phyloP scores from a whole-genome alignment of 805 yeast species.

The Zygosaccharomyces siamensis region DNA sequence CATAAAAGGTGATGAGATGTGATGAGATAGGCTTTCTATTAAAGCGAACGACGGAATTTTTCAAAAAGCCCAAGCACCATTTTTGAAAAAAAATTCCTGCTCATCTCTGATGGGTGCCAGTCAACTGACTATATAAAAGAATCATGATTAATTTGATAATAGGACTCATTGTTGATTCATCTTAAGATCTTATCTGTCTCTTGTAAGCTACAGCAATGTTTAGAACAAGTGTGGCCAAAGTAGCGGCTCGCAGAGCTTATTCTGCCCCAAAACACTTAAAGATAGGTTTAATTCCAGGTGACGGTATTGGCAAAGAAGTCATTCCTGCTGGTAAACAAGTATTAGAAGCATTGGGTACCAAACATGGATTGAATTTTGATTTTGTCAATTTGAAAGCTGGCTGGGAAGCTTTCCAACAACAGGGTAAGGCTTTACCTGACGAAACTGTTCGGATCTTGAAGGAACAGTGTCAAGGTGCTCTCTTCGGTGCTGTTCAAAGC shows the following conservation, averaged over 20 bases:
- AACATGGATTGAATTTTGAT: constrained; percentile 72
- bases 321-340: constrained; percentile 94
- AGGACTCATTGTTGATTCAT: not conserved
- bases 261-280: constrained; percentile 44
- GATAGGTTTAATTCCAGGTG: constrained; percentile 88
- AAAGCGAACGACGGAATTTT: not conserved
- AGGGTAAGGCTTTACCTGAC: constrained; percentile 96
- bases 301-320: constrained; percentile 96
- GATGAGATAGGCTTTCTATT: not conserved
- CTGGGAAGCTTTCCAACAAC: constrained; percentile 83
- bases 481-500: constrained; percentile 95
- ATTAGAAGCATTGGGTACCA: constrained; percentile 74
- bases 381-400: constrained; percentile 91
- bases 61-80: constrained; percentile 3
- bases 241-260: constrained; percentile 32
- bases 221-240: constrained; percentile 26
- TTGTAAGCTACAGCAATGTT: constrained; percentile 19
- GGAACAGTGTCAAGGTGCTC: constrained; percentile 89
- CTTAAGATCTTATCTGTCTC: not conserved
- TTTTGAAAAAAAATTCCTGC: constrained; percentile 3
- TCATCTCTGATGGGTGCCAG: not conserved
- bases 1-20: not conserved
- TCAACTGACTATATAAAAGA: not conserved
- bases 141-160: not conserved
- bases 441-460: constrained; percentile 76